A percentile compares a stretch with the other conserved stretches of the same genome.
Conservation (phyloP, 2,329 filamentous ascomycete species). For the Sporothrix humicola region DNA sequence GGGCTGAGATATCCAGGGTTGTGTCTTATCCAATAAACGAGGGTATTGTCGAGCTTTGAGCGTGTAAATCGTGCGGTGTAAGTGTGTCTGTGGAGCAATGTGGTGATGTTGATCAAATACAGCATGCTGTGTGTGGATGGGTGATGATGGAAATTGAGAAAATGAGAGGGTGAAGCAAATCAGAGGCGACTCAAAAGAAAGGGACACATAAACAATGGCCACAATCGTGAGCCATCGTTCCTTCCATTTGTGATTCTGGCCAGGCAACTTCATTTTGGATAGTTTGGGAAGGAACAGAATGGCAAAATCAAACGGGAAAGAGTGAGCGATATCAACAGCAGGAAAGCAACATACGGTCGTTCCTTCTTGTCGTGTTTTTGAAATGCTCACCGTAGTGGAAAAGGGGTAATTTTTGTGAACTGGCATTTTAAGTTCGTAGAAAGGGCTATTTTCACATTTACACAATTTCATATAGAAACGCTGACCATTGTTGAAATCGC, state of each 20-base stretch:
- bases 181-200: background rate
- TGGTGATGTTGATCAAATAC: background rate
- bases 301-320: background rate
- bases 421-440: background rate
- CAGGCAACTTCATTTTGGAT: background rate
- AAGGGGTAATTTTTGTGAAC: background rate
- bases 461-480: too few relatives aligned
- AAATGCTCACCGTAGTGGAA: background rate
- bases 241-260: background rate
- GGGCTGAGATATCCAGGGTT: too few relatives aligned
- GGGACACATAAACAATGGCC: background rate
- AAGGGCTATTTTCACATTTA: too few relatives aligned
- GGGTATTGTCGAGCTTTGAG: background rate
- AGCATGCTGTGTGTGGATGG: background rate
- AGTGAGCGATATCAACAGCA: background rate
- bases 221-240: background rate
- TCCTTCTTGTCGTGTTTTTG: background rate
- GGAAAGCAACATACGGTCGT: background rate
- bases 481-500: background rate
- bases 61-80: background rate
- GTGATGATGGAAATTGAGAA: background rate
- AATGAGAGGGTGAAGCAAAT: background rate
- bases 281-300: background rate
- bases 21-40: background rate
- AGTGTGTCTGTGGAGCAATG: background rate